phyloP scores from a whole-genome alignment of 352 stramenopile genomes.

The Pythium sukuiense region DNA sequence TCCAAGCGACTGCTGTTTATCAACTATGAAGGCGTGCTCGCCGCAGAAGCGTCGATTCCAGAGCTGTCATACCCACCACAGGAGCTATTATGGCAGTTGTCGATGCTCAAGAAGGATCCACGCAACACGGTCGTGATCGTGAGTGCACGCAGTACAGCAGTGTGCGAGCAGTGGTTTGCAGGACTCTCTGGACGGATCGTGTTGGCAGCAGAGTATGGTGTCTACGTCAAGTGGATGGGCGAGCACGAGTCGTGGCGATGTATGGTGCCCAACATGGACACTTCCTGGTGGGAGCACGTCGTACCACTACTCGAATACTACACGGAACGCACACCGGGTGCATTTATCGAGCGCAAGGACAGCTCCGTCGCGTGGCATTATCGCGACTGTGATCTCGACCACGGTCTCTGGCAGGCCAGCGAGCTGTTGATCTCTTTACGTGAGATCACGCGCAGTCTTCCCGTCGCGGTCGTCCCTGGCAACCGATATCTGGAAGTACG shows the following conservation, averaged over 20 bases:
- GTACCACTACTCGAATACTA: conserved; percentile 81
- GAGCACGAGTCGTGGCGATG: conserved; percentile 67
- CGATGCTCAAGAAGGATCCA: conserved; percentile 72
- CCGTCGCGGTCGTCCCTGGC: conserved; percentile 71
- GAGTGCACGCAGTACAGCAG: conserved; percentile 59
- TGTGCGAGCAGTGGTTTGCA: conserved; percentile 83
- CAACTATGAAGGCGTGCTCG: conserved; percentile 90
- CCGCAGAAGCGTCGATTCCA: conserved; percentile 79
- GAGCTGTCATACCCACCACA: conserved; percentile 85
- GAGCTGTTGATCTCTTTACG: conserved; percentile 81
- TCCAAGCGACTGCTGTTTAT: conserved; percentile 77
- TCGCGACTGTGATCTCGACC: conserved; percentile 84
- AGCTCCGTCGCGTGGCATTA: conserved; percentile 91
- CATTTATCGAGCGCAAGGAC: conserved; percentile 84
- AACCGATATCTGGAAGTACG: conserved; percentile 78
- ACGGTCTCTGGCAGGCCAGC: conserved; percentile 89
- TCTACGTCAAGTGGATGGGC: conserved; percentile 78
- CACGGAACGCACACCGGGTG: conserved; percentile 78
- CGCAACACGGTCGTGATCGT: conserved; percentile 81
- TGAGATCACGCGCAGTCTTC: conserved; percentile 70
- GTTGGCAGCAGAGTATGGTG: conserved; percentile 74
- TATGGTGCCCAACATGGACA: conserved; percentile 82
- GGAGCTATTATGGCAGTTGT: conserved; percentile 83
- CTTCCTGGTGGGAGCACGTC: conserved; percentile 79
- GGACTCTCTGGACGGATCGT: conserved; percentile 62